Percentiles rank a stretch among this genome's conserved stretches.
These are phyloP conservation scores for Xylariaceae sp. DNA, from an alignment of 2,329 filamentous ascomycete genomes.

Conservation along the genomic window DNA sequence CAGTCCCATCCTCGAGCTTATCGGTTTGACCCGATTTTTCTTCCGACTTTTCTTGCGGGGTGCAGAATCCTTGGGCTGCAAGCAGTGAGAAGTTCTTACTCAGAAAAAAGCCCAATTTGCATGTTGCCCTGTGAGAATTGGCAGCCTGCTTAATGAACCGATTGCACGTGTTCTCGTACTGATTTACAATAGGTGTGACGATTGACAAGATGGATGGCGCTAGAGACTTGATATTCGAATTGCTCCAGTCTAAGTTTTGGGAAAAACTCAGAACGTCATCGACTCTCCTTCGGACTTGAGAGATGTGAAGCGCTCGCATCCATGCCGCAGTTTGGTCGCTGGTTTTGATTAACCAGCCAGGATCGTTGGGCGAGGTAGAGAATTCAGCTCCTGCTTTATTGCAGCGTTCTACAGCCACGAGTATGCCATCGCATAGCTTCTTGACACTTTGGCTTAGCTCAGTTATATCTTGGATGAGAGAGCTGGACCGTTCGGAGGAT, in stretches of 20 bases:
- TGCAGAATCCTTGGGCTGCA: constrained; percentile 84
- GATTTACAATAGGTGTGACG: constrained; percentile 66
- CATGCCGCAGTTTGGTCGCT: constrained; percentile 50
- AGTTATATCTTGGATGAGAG: constrained; percentile 27
- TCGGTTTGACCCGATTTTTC: constrained; percentile 66
- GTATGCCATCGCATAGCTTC: constrained; percentile 66
- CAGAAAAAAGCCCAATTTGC: constrained; percentile 71
- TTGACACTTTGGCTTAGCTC: constrained; percentile 57
- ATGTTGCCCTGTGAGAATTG: constrained; percentile 64
- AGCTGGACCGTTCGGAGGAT: constrained; percentile 7
- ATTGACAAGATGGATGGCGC: constrained; percentile 57
- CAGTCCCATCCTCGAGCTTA: constrained; percentile 85
- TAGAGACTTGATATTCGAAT: constrained; percentile 39
- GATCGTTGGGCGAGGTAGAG: constrained; percentile 57
- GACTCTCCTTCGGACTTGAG: constrained; percentile 47
- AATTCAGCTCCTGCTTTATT: constrained; percentile 52
- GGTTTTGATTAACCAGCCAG: constrained; percentile 58
- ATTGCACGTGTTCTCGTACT: constrained; percentile 63
- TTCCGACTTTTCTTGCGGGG: constrained; percentile 74
- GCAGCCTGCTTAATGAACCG: constrained; percentile 56
- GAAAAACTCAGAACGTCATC: constrained; percentile 22
- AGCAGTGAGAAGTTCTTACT: constrained; percentile 75
- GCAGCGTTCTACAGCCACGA: constrained; percentile 75
- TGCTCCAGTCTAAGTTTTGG: constrained; percentile 37
- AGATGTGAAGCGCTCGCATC: constrained; percentile 56